Evolutionary conservation across 2,329 filamentous ascomycete genomes (phyloP), one percentile per base, ranked within the genome.

Genomic region (Colletotrichum eremochloae): DNA sequence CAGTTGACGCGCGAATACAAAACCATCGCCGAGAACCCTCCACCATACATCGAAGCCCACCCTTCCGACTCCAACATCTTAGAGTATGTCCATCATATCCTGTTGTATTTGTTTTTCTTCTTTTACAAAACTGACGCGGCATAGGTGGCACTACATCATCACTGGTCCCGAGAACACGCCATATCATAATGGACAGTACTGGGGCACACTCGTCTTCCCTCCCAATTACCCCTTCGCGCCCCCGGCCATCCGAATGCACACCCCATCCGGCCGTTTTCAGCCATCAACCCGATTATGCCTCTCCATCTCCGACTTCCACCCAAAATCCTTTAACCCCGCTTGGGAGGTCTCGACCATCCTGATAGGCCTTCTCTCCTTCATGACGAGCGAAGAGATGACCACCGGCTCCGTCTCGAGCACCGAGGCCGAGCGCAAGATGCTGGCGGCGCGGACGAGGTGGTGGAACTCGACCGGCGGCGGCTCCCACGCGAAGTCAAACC

Each of bases 341-440:
- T 99, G 96, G 96, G 96, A 97, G 79, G 96, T 99, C 9, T 96
- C 93, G 67, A 99, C 96, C 0, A 99, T 99, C 75, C 86, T 99
- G 20, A 97, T 97, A 67, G 96, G 96, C 12, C 89, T 99, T 38
- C 86, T 98, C 74, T 97, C 93, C 50, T 99, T 99, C 83, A 99
- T 99, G 96, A 98, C 96, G 2, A 94, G 94, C 75, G 96, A 99
- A 80, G 96, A 99, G 85, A 98, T 98, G 93, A 99, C 96, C 0
- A 98, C 96, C 0, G 96, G 96, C 2, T 95, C 92, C 40, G 90
- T 99, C 40, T 92, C 92, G 7, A 94, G 92, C 24, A 92, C 90
- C 0, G 89, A 94, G 62, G 86, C 89, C 4, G 95, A 98, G 85
- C 90, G 96, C 73, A 92, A 90, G 80, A 89, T 92, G 77, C 90